Base-by-base conservation (phyloP, 352 stramenopile genomes). In the Phytophthora cryptogea region DNA sequence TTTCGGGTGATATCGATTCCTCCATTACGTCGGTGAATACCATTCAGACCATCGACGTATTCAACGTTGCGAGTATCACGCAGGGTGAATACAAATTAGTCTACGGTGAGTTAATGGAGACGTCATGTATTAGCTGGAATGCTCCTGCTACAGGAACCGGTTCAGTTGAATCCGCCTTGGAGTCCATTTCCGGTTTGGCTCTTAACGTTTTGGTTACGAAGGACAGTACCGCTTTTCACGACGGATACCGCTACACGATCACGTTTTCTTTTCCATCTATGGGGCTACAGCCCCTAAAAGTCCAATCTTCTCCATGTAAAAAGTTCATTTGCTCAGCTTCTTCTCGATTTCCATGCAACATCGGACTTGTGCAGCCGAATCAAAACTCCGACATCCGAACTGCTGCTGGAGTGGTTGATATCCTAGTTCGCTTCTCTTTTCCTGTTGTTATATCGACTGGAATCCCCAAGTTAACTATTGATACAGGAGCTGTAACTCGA, bases 41-140 rank as follows among this genome's bases (percentile, higher is more conserved):
- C 0, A 26, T 83, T 1, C 83, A 92, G 35, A 89, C 77, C 0
- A 46, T 92, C 26, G 80, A 89, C 33, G 49, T 92, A 1, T 84
- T 88, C 48, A 83, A 86, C 17, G 46, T 52, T 7, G 68, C 39
- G 14, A 83, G 68, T 30, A 43, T 90, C 16, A 76, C 43, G 0
- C 66, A 84, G 41, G 80, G 83, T 0, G 63, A 80, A 37, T 92
- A 79, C 48, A 67, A 78, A 49, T 54, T 92, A 1, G 43, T 70
- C 5, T 92, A 92, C 40, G 74, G 67, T 4, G 54, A 68, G 8
- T 56, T 47, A 3, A 32, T 54, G 14, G 46, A 68, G 8, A 83
- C 80, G 0, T 8, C n/a, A 0, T 92, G 83, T 16, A 80, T 92
- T 6, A 40, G 55, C 26, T 90, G 80, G 83, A 74, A 90, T 28